A percentile compares a stretch with the other conserved stretches of the same genome.
Evolutionary conservation across 257 asterid species (phyloP).

Genomic region (Scutellaria barbata): DNA sequence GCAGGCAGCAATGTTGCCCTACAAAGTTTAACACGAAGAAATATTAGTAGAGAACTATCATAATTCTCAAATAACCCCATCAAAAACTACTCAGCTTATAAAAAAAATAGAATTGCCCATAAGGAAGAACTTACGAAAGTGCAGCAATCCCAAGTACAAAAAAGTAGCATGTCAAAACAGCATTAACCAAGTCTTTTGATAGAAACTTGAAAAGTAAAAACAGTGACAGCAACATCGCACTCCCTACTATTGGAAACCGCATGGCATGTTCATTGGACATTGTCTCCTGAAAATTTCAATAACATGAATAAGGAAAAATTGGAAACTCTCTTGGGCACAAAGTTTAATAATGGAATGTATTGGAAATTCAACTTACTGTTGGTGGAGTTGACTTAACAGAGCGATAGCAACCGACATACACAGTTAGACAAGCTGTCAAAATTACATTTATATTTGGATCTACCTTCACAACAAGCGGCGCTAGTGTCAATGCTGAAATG

Average conservation of each 20-base stretch:
- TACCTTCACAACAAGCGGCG: conserved; percentile 88
- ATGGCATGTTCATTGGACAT: conserved; percentile 98
- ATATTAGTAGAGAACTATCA: conserved; percentile 3
- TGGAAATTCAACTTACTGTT: conserved; percentile 57
- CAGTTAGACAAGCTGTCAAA: conserved; percentile 88
- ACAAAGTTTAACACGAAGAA: conserved; percentile 37
- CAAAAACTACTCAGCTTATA: conserved; percentile 4
- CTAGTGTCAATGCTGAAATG: conserved; percentile 76
- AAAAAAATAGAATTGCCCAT: conserved; percentile 33
- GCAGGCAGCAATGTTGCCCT: conserved; percentile 94
- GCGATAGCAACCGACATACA: conserved; percentile 85
- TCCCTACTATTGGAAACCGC: conserved; percentile 96
- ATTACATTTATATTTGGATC: conserved; percentile 90
- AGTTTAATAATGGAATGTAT: conserved; percentile 9
- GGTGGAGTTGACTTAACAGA: conserved; percentile 96
- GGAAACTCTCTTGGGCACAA: background rate
- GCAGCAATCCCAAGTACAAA: conserved; percentile 92
- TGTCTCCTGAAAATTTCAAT: conserved; percentile 68
- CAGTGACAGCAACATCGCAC: conserved; percentile 92
- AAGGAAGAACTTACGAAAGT: conserved; percentile 79
- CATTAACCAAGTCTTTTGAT: conserved; percentile 98
- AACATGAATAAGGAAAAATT: conserved; percentile 15
- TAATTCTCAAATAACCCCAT: background rate
- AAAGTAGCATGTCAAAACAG: conserved; percentile 91
- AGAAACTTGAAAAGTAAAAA: conserved; percentile 93